These are phyloP conservation scores for Citrus sp. DNA, from an alignment of 345 rosid species.

Conservation along the genomic window DNA sequence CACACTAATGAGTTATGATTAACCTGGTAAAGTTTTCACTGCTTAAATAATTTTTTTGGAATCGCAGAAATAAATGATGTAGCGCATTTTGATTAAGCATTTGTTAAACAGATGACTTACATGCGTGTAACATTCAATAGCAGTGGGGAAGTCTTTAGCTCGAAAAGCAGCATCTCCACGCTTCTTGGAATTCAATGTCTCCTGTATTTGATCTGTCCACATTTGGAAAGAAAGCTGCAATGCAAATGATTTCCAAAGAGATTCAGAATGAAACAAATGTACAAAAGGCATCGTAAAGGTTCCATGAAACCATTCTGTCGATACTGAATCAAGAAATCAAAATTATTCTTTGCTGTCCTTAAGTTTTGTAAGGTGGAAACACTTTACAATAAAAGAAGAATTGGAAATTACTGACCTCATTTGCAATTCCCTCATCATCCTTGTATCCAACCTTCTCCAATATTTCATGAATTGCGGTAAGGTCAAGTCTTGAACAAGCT, in stretches of 20 bases:
- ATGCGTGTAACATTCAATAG: conserved; percentile 52
- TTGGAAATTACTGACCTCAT: conserved; percentile 51
- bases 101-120: conserved; percentile 26
- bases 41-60: neutral
- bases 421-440: conserved; percentile 79
- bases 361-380: neutral
- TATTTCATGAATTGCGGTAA: conserved; percentile 74
- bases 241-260: neutral
- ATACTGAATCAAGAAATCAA: neutral
- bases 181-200: conserved; percentile 59
- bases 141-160: conserved; percentile 51
- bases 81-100: neutral
- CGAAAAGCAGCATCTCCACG: conserved; percentile 64
- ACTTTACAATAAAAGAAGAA: neutral
- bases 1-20: neutral
- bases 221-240: conserved; percentile 74
- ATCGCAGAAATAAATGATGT: too few relatives aligned
- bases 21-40: neutral
- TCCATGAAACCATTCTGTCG: neutral
- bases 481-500: conserved; percentile 77
- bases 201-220: conserved; percentile 74
- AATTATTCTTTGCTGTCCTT: neutral
- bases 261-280: neutral
- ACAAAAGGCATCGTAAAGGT: neutral
- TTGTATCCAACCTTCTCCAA: conserved; percentile 73